phyloP scores from a whole-genome alignment of 176 grass and related monocot species.

The Lolium rigidum region DNA sequence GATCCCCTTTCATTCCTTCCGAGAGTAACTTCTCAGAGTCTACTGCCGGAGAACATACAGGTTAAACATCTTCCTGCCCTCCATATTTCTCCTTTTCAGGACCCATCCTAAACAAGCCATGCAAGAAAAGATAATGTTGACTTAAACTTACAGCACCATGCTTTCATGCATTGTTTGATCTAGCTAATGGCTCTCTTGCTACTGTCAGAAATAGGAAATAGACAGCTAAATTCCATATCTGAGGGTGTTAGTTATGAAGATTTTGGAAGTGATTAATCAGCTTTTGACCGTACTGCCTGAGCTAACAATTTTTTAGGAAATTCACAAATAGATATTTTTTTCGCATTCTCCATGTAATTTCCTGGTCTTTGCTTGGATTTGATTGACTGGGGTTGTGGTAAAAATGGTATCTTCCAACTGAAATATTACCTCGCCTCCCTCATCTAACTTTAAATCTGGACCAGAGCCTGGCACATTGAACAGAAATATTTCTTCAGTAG shows the following conservation, averaged over 20 bases:
- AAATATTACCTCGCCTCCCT: background rate
- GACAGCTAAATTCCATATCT: conserved; percentile 89
- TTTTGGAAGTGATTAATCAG: conserved; percentile 80
- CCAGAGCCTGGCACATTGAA: background rate
- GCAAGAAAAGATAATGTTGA: background rate
- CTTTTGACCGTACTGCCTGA: conserved; percentile 42
- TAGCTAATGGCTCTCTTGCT: conserved; percentile 46
- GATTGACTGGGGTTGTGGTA: background rate
- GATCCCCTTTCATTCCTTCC: conserved; percentile 89
- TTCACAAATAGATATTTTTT: conserved; percentile 22
- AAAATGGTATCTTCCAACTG: background rate
- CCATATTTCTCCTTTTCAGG: background rate
- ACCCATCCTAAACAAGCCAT: conserved; percentile 22
- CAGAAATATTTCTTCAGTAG: conserved; percentile 11
- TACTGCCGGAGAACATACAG: conserved; percentile 64
- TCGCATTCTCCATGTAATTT: conserved; percentile 23
- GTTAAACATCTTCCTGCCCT: conserved; percentile 35
- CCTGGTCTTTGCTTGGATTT: conserved; percentile 20
- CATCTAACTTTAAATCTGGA: conserved; percentile 12
- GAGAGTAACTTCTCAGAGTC: conserved; percentile 85
- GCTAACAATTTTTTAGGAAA: conserved; percentile 29
- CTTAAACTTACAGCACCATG: conserved; percentile 28
- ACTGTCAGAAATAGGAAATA: conserved; percentile 72
- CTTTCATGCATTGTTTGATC: conserved; percentile 23
- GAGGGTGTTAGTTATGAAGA: conserved; percentile 91